Conservation (phyloP, 352 stramenopile species). For the Thalassiosira gravida region DNA sequence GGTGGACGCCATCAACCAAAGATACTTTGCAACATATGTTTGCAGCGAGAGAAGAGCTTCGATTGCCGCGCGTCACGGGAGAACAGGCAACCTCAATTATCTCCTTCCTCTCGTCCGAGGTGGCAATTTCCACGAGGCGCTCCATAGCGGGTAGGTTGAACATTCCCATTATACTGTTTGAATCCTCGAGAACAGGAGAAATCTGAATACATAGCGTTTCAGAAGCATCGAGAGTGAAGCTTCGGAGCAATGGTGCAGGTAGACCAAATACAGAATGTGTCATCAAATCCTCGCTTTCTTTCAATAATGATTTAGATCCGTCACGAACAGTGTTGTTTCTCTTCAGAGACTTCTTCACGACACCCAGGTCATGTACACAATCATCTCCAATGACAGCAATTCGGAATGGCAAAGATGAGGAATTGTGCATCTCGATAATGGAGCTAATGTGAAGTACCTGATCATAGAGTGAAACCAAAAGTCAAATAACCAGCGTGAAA, state of each 20-base stretch:
- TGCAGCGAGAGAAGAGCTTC: constrained; percentile 29
- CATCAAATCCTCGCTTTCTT: constrained; percentile 61
- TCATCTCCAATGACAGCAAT: constrained; percentile 64
- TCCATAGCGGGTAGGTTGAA: constrained; percentile 63
- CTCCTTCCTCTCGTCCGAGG: constrained; percentile 40
- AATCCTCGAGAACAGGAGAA: constrained; percentile 51
- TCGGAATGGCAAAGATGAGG: constrained; percentile 61
- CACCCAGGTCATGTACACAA: constrained; percentile 54
- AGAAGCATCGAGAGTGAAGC: constrained; percentile 54
- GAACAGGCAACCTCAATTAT: constrained; percentile 61
- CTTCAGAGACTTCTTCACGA: constrained; percentile 47
- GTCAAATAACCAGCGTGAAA: no score
- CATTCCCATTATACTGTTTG: constrained; percentile 37
- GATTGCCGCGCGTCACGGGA: constrained; percentile 35
- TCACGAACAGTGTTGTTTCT: constrained; percentile 30
- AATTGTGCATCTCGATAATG: constrained; percentile 77
- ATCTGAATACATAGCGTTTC: constrained; percentile 63
- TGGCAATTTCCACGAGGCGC: constrained; percentile 58
- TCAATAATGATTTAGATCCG: constrained; percentile 38
- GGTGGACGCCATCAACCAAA: constrained; percentile 63
- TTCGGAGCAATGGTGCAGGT: constrained; percentile 55
- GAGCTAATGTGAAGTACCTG: constrained; percentile 82
- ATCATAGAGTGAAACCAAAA: no score
- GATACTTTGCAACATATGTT: constrained; percentile 58
- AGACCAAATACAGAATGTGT: constrained; percentile 68